Evolutionary conservation across 1,284 basidiomycete species (phyloP).

Genomic region (Malassezia yamatoensis): DNA sequence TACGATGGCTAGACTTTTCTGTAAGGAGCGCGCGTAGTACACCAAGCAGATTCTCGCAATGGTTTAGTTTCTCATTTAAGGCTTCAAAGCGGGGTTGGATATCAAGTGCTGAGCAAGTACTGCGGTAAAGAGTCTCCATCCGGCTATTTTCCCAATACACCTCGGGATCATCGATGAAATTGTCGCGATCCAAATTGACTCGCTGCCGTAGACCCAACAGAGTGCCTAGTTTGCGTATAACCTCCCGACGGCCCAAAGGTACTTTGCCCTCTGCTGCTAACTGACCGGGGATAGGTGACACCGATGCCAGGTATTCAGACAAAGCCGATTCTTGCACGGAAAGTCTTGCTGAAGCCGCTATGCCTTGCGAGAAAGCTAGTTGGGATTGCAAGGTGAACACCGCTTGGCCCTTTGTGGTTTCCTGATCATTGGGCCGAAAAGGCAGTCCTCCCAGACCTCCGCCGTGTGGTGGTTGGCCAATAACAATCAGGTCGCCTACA

Average conservation of each 20-base stretch:
- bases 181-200: conserved; percentile 38
- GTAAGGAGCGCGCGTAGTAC: conserved; percentile 42
- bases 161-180: conserved; percentile 45
- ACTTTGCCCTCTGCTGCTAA: conserved; percentile 34
- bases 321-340: conserved; percentile 37
- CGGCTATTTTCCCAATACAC: conserved; percentile 44
- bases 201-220: conserved; percentile 36
- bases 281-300: conserved; percentile 27
- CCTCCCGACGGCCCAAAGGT: conserved; percentile 34
- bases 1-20: conserved; percentile 38
- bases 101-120: conserved; percentile 38
- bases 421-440: not conserved
- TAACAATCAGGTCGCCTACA: conserved; percentile 41
- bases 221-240: conserved; percentile 43
- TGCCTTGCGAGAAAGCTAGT: conserved; percentile 42
- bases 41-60: conserved; percentile 39
- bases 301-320: conserved; percentile 26
- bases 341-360: conserved; percentile 41
- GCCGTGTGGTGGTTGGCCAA: conserved; percentile 31
- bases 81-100: conserved; percentile 36
- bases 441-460: not conserved
- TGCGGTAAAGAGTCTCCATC: conserved; percentile 40
- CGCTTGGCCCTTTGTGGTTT: not conserved
- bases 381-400: conserved; percentile 30
- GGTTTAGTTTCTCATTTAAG: conserved; percentile 43